Conservation (phyloP, 768 basidiomycete genomes). For the Hypsizygus marmoreus region DNA sequence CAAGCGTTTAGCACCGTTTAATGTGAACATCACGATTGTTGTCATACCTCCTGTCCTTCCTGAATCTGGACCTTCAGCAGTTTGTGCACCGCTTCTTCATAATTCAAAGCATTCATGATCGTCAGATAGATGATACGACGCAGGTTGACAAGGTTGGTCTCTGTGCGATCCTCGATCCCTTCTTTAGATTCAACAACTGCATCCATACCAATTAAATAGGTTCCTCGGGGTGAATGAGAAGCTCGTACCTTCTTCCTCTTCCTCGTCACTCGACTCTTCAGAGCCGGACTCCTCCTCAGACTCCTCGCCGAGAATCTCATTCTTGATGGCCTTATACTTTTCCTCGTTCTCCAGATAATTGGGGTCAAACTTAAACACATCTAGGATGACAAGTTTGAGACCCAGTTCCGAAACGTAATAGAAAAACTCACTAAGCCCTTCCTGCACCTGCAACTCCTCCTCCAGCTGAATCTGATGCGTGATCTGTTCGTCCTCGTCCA, state of each 20-base stretch:
- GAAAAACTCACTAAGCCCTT: constrained; percentile 79
- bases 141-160: constrained; percentile 94
- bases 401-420: background rate
- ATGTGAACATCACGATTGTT: background rate
- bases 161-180: constrained; percentile 93
- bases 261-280: constrained; percentile 66
- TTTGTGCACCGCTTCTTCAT: constrained; percentile 99
- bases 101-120: constrained; percentile 98
- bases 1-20: background rate
- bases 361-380: constrained; percentile 94
- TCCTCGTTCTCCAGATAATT: constrained; percentile 90
- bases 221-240: no score
- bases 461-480: constrained; percentile 92
- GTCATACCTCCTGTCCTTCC: constrained; percentile 91
- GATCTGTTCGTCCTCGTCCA: constrained; percentile 98
- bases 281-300: constrained; percentile 74
- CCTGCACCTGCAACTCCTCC: constrained; percentile 92
- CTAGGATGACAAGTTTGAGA: constrained; percentile 47
- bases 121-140: constrained; percentile 94
- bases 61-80: constrained; percentile 88
- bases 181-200: constrained; percentile 75
- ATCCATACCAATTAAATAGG: constrained; percentile 9
- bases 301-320: constrained; percentile 91
- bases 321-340: constrained; percentile 88
- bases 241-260: constrained; percentile 51